Evolutionary conservation across 805 yeast genomes (phyloP).

Genomic region (Sugiyamaella mastotermitis): DNA sequence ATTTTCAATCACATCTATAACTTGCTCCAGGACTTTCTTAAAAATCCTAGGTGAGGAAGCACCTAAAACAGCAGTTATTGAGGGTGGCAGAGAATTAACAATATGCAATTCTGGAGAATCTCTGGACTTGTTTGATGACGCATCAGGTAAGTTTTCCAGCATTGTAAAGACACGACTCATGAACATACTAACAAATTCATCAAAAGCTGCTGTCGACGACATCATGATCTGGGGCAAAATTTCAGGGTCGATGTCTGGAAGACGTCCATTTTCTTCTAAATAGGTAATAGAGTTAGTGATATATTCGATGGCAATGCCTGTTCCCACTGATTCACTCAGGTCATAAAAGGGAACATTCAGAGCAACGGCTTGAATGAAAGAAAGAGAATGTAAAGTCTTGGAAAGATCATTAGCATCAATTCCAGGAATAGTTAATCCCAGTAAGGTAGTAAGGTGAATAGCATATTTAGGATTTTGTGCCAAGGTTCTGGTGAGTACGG

Average conservation of each 20-base stretch:
- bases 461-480: constrained; percentile 57
- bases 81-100: constrained; percentile 31
- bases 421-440: constrained; percentile 68
- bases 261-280: constrained; percentile 33
- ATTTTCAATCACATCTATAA: constrained; percentile 48
- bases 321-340: constrained; percentile 36
- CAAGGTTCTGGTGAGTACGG: constrained; percentile 61
- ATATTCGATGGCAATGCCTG: constrained; percentile 42
- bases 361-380: constrained; percentile 63
- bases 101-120: constrained; percentile 43
- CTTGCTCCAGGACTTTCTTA: constrained; percentile 23
- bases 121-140: constrained; percentile 34
- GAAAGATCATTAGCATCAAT: constrained; percentile 82
- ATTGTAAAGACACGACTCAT: constrained; percentile 54
- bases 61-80: constrained; percentile 33
- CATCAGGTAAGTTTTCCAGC: constrained; percentile 63
- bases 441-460: constrained; percentile 70
- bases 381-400: constrained; percentile 62
- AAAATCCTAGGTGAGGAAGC: constrained; percentile 28
- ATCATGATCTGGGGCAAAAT: constrained; percentile 51
- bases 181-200: constrained; percentile 49
- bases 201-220: constrained; percentile 70
- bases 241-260: constrained; percentile 34
- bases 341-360: constrained; percentile 68
- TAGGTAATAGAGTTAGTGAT: constrained; percentile 58